Evolutionary conservation across 139 green algal genomes (phyloP), one percentile per base, ranked within the genome.

Genomic region (Tetratostichococcus sp.): DNA sequence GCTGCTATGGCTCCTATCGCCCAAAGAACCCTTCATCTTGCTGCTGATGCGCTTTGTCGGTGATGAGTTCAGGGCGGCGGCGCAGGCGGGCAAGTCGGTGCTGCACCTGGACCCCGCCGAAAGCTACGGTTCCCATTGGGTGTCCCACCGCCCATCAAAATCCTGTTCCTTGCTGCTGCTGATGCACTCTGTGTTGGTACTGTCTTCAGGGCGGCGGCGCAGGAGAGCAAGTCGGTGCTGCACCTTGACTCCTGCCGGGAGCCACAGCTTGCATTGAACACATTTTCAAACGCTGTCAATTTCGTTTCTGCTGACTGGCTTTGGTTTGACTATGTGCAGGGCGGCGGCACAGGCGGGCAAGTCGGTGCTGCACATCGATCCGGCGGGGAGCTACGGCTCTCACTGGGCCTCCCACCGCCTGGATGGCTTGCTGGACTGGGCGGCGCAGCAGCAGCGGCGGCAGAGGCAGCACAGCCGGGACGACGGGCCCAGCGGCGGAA

Each of bases 341-440:
- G 83, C 90, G 22, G 80, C 90, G 17, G 82, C 89, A 30, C 79
- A 86, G 17, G 81, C 82, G 8, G 93, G 91, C 1, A 88, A 88
- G 57, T 87, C 76, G 17, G 93, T 97, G 21, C 80, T 97, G 62
- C 85, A 97, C 30, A 77, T 97, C 16, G 93, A 97, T 67, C 43
- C 79, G 0, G 72, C 78, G 11, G 83, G 87, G 23, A 75, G 82
- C 26, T 97, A 97, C 74, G 93, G 93, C 16, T 79, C 79, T 14
- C 78, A 83, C 11, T 97, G 89, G 82, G 82, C 88, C 28, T 89
- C 77, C 43, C 84, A 88, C 21, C 69, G 28, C 5, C 72, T 87
- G 30, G 72, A 85, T 0, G 67, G 77, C 1, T 67, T 82, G 6
- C 3, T 70, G 19, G 59, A 28, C 11, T 75, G 70, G 70, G 32